Base-by-base conservation (phyloP, 352 stramenopile species). In the Paralagenidium karlingii region DNA sequence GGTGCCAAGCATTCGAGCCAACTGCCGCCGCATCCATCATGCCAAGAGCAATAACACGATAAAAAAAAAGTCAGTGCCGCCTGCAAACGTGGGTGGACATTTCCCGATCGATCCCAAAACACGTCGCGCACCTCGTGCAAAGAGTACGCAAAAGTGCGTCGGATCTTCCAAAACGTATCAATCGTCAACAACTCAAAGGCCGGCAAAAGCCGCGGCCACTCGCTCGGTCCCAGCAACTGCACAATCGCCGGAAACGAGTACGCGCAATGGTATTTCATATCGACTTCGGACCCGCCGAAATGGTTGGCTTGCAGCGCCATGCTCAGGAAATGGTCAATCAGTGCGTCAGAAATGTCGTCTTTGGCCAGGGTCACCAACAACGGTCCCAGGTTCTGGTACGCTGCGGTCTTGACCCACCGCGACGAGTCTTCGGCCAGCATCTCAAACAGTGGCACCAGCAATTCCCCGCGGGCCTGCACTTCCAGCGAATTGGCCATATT, bases 331-430 rank as follows among this genome's bases (percentile, higher is more conserved):
- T 94, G 67, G 1, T 53, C 47, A 12, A 96, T 53, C 12, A 96
- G 51, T 38, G 75, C 68, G 43, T 89, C 63, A 12, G 63, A 78
- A 20, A 96, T 49, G 19, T 92, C 69, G 22, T 87, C 68, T 5
- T 60, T 70, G 46, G 94, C 82, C 39, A 97, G 80, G n/a, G 68
- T 64, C 22, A 64, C 67, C 29, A 88, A 50, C 34, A 87, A 83
- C 18, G 71, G 65, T 1, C 74, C 73, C 7, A 87, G 56, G 46
- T 66, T 95, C 55, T 97, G 91, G 55, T 95, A 96, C 49, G 94
- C 94, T 2, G 89, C 87, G 55, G 96, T 86, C 29, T 89, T 74
- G 1, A 98, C 91, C 70, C 93, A 96, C 34, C 92, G 85, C 27
- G 91, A 96, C 10, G 60, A 55, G 64, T 98, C 93, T 16, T 56